Percentiles rank a stretch among this genome's conserved stretches.
These are phyloP conservation scores for Sporothrix pseudoabietina DNA, from an alignment of 2,329 filamentous ascomycete genomes.

Conservation along the genomic window DNA sequence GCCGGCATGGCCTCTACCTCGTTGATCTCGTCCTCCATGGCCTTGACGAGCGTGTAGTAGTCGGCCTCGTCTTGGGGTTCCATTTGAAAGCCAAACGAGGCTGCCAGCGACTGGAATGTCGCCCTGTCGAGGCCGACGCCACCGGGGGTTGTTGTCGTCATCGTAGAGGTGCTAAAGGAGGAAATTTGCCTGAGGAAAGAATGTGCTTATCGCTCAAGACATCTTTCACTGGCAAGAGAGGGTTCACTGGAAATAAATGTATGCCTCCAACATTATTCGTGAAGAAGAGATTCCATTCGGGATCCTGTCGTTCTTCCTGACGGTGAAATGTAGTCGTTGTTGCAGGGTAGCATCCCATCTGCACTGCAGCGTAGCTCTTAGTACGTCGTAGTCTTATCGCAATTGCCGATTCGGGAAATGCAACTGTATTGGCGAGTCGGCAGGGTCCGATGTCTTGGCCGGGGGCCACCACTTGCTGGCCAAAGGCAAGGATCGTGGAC, in stretches of 20 bases:
- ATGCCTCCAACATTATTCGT: no score
- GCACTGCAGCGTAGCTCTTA: no score
- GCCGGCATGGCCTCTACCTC: constrained; percentile 38
- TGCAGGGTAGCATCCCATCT: background rate
- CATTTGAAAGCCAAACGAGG: constrained; percentile 33
- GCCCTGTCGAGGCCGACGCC: constrained; percentile 31
- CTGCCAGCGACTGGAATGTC: constrained; percentile 30
- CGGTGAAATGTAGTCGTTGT: background rate
- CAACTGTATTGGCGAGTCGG: constrained; percentile 2
- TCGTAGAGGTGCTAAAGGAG: background rate
- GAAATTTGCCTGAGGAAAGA: background rate
- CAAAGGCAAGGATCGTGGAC: background rate
- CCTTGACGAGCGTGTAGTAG: constrained; percentile 39
- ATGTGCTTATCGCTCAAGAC: background rate
- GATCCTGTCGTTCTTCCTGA: background rate
- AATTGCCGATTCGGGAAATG: constrained; percentile 12
- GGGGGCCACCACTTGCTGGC: background rate
- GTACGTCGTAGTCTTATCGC: constrained; percentile 4
- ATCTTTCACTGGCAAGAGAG: background rate
- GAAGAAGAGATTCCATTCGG: background rate
- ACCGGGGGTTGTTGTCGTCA: background rate
- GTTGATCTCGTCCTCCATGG: constrained; percentile 38
- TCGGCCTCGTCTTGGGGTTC: constrained; percentile 37
- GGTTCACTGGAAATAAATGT: background rate
- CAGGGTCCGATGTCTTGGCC: background rate